phyloP scores from a whole-genome alignment of 306 rosid genomes.

The Pyrus pyrifolia region DNA sequence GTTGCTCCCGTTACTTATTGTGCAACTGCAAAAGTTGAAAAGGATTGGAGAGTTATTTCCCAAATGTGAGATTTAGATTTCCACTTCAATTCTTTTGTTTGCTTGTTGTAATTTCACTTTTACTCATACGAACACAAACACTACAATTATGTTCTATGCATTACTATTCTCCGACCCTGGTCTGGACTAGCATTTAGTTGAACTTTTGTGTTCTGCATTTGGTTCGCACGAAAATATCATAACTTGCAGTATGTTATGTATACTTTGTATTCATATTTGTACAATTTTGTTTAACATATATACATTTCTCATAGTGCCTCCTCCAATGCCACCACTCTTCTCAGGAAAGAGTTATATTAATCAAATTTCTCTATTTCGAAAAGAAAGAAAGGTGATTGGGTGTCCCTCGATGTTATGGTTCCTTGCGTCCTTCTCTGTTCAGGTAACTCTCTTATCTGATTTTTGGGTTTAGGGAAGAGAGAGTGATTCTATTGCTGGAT shows the following conservation, averaged over 20 bases:
- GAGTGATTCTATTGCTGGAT: not conserved
- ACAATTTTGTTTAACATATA: constrained; percentile 29
- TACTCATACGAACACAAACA: not conserved
- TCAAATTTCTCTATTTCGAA: constrained; percentile 44
- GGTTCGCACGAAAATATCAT: not conserved
- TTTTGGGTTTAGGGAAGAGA: not conserved
- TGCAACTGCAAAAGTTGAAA: constrained; percentile 57
- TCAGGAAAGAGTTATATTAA: constrained; percentile 75
- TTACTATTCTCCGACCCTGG: not conserved
- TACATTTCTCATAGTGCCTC: constrained; percentile 82
- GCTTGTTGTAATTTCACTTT: not conserved
- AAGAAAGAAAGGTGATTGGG: constrained; percentile 66
- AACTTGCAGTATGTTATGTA: not conserved
- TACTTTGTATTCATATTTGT: constrained; percentile 15
- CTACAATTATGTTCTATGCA: not conserved
- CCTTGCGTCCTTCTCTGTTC: constrained; percentile 38
- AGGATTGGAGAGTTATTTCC: constrained; percentile 43
- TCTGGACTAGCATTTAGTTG: not conserved
- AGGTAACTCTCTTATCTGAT: constrained; percentile 37
- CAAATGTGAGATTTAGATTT: constrained; percentile 56
- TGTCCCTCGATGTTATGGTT: constrained; percentile 78
- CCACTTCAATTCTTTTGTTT: not conserved
- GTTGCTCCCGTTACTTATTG: constrained; percentile 45
- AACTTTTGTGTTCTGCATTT: not conserved
- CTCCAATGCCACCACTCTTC: constrained; percentile 85